These are phyloP conservation scores for Stramenopiles sp. DNA, from an alignment of 352 stramenopile species.

Conservation along the genomic window DNA sequence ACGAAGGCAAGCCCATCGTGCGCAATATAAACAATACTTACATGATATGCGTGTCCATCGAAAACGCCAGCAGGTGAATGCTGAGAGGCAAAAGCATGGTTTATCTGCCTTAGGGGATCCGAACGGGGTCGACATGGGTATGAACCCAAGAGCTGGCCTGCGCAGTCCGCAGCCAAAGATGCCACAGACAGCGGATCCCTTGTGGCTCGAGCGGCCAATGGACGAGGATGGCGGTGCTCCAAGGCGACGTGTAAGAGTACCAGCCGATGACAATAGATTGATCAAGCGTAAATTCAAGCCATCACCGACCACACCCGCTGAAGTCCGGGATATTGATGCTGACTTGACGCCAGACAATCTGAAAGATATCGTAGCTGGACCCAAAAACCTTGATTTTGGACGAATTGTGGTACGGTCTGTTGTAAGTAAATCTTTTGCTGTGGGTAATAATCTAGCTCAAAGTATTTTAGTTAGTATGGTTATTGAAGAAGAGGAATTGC, in stretches of 20 bases:
- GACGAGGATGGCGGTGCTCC: slow-evolving; percentile 11
- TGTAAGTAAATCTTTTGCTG: slow-evolving; percentile 46
- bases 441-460: slow-evolving; percentile 62
- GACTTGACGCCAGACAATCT: slow-evolving; percentile 51
- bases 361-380: slow-evolving; percentile 29
- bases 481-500: slow-evolving; percentile 37
- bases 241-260: slow-evolving; percentile 28
- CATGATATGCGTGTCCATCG: background rate
- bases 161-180: slow-evolving; percentile 32
- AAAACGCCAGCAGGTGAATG: background rate
- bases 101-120: slow-evolving; percentile 13
- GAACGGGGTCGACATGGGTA: slow-evolving; percentile 20
- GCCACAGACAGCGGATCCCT: slow-evolving; percentile 32
- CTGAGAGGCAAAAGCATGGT: background rate
- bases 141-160: slow-evolving; percentile 35
- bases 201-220: slow-evolving; percentile 35
- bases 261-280: slow-evolving; percentile 53
- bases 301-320: slow-evolving; percentile 54
- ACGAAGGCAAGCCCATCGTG: background rate
- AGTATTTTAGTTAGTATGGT: slow-evolving; percentile 49
- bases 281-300: slow-evolving; percentile 75
- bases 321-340: slow-evolving; percentile 52
- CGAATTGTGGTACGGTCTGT: slow-evolving; percentile 57
- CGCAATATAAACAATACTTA: background rate
- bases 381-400: slow-evolving; percentile 71